phyloP scores from a whole-genome alignment of 345 rosid species.

The Cochlearia excelsa region DNA sequence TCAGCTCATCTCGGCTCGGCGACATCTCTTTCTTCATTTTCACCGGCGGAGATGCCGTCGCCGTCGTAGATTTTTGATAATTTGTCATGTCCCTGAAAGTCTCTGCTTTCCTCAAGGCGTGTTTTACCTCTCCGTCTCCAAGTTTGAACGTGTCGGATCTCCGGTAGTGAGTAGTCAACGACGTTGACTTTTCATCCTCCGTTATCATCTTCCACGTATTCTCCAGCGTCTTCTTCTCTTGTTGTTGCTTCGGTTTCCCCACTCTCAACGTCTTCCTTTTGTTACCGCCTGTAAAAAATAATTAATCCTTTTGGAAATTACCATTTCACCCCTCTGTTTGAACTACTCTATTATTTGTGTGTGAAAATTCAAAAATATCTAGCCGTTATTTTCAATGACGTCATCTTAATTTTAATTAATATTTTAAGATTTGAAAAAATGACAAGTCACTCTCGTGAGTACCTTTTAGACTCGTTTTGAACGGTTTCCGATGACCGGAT shows the following conservation, averaged over 20 bases:
- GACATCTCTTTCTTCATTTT: constrained; percentile 53
- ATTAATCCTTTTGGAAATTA: background rate
- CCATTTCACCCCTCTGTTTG: background rate
- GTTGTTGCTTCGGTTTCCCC: constrained; percentile 27
- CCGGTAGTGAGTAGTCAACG: constrained; percentile 50
- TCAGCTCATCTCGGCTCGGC: constrained; percentile 70
- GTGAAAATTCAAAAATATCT: constrained; percentile 23
- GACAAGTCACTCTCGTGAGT: constrained; percentile 9
- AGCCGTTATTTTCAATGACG: constrained; percentile 23
- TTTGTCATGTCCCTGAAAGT: constrained; percentile 67
- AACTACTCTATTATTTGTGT: too few relatives aligned
- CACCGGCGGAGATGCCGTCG: constrained; percentile 27
- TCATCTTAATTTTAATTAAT: background rate
- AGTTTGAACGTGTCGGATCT: constrained; percentile 36
- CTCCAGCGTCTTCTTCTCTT: constrained; percentile 2
- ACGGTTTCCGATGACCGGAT: constrained; percentile 29
- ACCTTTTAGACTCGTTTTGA: constrained; percentile 59
- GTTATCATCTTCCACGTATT: constrained; percentile 15
- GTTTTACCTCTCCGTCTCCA: constrained; percentile 8
- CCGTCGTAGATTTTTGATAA: constrained; percentile 33
- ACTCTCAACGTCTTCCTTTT: constrained; percentile 21
- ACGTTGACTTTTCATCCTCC: constrained; percentile 46
- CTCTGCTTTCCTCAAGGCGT: constrained; percentile 49
- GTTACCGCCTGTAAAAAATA: background rate
- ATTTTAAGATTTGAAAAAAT: background rate